Evolutionary conservation across 441 rosid species (phyloP), one percentile per base, ranked within the genome.

Genomic region (Croton laevigatus): DNA sequence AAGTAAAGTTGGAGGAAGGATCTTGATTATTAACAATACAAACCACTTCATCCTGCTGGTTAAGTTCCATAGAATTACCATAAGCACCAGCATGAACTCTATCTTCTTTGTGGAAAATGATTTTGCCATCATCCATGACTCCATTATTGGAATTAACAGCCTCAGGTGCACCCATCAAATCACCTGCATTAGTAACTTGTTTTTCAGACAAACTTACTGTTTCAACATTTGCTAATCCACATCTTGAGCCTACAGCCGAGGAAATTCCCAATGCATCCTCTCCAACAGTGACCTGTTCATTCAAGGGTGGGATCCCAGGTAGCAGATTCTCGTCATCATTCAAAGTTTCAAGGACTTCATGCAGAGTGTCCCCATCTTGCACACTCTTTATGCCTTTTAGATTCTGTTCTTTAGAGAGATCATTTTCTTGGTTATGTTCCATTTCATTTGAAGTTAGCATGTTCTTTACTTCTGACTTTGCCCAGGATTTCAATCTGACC

Each of bases 401-500:
- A 80, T 55, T 76, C 73, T 68, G 80, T 69, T 80, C 79, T 69
- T 4, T 60, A 42, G 73, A 44, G 68, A 61, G 46, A 37, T 19
- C 61, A 57, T 71, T 72, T 59, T 61, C 80, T 66, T 55, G 72
- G 73, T 37, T 64, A 70, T 69, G 65, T 53, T 74, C 72, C 14
- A 69, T 36, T 57, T 75, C 76, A 44, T 64, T 71, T 14, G 60
- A 61, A 62, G 55, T 68, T 46, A 64, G 72, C 71, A 70, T 76
- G 66, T 62, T 60, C 62, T 74, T 40, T 40, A 83, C 68, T 75
- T 77, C 86, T 20, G 37, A 78, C 62, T 68, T 75, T 70, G 76
- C 83, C 94, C 91, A 88, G 52, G 83, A 76, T 73, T 76, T 71
- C 66, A 87, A 68, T 73, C 81, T 81, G 63, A 85, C 78, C 60